Conservation (phyloP, 2,329 filamentous ascomycete species). For the Fusarium avenaceum region DNA sequence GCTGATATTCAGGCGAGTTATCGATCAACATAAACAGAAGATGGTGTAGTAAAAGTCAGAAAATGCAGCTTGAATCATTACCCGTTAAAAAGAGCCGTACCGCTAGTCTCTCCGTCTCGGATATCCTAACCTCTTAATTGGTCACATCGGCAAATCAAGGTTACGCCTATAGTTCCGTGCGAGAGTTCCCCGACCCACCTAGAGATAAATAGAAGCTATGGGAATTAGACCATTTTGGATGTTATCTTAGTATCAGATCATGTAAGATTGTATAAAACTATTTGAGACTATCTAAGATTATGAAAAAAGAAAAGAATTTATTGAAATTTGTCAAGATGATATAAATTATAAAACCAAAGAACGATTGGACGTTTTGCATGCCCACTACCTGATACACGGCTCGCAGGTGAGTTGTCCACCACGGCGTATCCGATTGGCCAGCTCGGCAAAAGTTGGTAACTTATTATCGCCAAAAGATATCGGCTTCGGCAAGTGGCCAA, state of each 20-base stretch:
- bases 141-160: slow-evolving; percentile 31
- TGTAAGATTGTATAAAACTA: too few relatives aligned
- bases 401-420: background rate
- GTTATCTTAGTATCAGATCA: too few relatives aligned
- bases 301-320: too few relatives aligned
- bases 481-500: background rate
- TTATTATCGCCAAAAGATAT: background rate
- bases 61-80: slow-evolving; percentile 3
- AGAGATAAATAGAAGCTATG: too few relatives aligned
- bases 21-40: background rate
- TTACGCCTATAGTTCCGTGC: background rate
- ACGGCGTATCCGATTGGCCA: slow-evolving; percentile 29
- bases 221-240: too few relatives aligned
- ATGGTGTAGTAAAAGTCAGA: background rate
- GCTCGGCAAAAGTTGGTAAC: slow-evolving; percentile 24
- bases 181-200: too few relatives aligned
- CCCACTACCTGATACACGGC: background rate
- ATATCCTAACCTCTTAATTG: slow-evolving; percentile 12
- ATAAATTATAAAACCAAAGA: too few relatives aligned
- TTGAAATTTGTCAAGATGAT: too few relatives aligned
- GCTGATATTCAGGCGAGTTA: background rate
- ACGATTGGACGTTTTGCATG: too few relatives aligned
- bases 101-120: slow-evolving; percentile 15
- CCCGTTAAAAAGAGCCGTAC: slow-evolving; percentile 20
- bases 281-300: too few relatives aligned